Conservation (phyloP, 1,284 basidiomycete species). For the Irpex rosettiformis region DNA sequence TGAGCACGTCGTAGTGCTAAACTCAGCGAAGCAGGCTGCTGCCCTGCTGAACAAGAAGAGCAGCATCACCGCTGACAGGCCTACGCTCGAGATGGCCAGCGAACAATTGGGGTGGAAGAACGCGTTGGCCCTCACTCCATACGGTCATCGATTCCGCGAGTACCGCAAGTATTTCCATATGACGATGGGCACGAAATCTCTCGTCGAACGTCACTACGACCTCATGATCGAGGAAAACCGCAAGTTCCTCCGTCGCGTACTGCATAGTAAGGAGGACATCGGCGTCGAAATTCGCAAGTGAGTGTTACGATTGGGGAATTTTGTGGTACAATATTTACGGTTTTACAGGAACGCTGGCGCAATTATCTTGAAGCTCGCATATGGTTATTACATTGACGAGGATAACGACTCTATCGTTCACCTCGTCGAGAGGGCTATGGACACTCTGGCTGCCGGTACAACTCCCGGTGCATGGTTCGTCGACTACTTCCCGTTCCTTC, state of each 20-base stretch:
- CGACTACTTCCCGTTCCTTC: conserved; percentile 28
- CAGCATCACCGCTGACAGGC: conserved; percentile 69
- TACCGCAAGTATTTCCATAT: conserved; percentile 57
- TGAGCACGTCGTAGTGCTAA: conserved; percentile 58
- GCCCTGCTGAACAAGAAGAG: conserved; percentile 69
- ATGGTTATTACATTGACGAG: conserved; percentile 25
- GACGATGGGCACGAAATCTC: conserved; percentile 50
- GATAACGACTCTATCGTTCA: conserved; percentile 23
- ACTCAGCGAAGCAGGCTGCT: conserved; percentile 47
- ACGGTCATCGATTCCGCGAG: conserved; percentile 59
- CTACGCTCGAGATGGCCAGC: conserved; percentile 33
- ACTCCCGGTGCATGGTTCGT: conserved; percentile 28
- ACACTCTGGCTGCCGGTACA: conserved; percentile 23
- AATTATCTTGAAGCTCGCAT: conserved; percentile 27
- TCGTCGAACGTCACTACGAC: conserved; percentile 45
- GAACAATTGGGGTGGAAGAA: conserved; percentile 69
- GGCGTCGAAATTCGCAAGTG: conserved; percentile 56
- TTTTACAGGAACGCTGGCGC: conserved; percentile 24
- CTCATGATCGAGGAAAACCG: conserved; percentile 52
- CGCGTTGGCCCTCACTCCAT: conserved; percentile 55
- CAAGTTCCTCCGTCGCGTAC: conserved; percentile 51
- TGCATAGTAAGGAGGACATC: conserved; percentile 51
- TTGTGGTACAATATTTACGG: neutral
- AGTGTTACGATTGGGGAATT: conserved; percentile 17
- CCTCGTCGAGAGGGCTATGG: conserved; percentile 26